A percentile compares a stretch with the other conserved stretches of the same genome.
Conservation (phyloP, 2,329 filamentous ascomycete species). For the Ascomycota sp. region DNA sequence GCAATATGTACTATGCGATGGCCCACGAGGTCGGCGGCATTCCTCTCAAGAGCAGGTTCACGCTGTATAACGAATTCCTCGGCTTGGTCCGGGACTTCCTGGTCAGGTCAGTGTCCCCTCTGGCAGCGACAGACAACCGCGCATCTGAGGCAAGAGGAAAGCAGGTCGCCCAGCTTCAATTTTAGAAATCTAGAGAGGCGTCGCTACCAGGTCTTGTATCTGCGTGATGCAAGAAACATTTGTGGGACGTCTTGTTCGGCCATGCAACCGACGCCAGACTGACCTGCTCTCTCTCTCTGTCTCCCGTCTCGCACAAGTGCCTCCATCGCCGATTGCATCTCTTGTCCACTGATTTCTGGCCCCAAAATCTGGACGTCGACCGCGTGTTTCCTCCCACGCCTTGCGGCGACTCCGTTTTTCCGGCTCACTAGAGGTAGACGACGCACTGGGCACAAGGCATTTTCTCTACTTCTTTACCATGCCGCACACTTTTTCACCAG, state of each 20-base stretch:
- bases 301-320: slow-evolving; percentile 15
- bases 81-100: slow-evolving; percentile 27
- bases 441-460: slow-evolving; percentile 42
- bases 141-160: not conserved
- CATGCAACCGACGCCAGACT: too few relatives aligned
- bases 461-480: slow-evolving; percentile 32
- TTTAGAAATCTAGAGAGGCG: slow-evolving; percentile 30
- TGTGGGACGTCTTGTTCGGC: slow-evolving; percentile 16
- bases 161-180: slow-evolving; percentile 28
- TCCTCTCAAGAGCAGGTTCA: slow-evolving; percentile 29
- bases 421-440: slow-evolving; percentile 14
- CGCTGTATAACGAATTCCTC: slow-evolving; percentile 35
- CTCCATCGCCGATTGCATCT: too few relatives aligned
- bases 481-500: slow-evolving; percentile 26
- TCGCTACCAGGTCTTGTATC: slow-evolving; percentile 24
- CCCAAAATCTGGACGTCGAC: slow-evolving; percentile 4
- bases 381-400: slow-evolving; percentile 5
- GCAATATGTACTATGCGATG: slow-evolving; percentile 36
- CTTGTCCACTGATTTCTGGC: too few relatives aligned
- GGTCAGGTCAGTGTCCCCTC: slow-evolving; percentile 19
- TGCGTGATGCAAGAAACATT: slow-evolving; percentile 33
- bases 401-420: not conserved
- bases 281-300: too few relatives aligned
- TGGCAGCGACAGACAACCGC: not conserved
- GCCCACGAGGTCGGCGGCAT: slow-evolving; percentile 29